These are phyloP conservation scores for Ogataea trehalophila DNA, from an alignment of 805 yeast genomes.

Conservation along the genomic window DNA sequence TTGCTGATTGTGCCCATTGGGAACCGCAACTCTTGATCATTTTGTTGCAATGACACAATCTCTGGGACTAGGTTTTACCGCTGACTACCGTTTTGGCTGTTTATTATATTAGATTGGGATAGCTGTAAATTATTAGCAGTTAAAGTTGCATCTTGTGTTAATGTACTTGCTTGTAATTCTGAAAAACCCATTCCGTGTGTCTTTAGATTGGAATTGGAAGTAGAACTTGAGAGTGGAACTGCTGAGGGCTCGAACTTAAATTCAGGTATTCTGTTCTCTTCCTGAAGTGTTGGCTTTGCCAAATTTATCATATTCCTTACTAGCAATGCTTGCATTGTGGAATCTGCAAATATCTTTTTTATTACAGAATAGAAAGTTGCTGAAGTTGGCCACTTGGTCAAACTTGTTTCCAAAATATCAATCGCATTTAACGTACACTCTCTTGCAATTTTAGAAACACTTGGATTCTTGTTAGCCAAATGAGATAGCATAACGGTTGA, in stretches of 20 bases:
- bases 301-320: neutral
- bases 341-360: neutral
- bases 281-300: neutral
- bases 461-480: conserved; percentile 24
- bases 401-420: neutral
- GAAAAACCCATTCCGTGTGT: too few species aligned
- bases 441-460: conserved; percentile 10
- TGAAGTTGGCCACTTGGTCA: neutral
- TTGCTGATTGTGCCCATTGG: too few species aligned
- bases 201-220: too few species aligned
- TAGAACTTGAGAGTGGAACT: too few species aligned
- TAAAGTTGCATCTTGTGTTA: too few species aligned
- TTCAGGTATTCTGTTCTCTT: neutral
- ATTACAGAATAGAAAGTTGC: neutral
- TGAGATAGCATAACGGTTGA: conserved; percentile 62
- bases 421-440: conserved; percentile 1
- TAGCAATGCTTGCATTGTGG: neutral
- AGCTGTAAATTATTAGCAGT: too few species aligned
- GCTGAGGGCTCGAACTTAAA: neutral
- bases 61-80: too few species aligned
- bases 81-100: too few species aligned
- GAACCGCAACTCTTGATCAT: too few species aligned
- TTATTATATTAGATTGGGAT: too few species aligned
- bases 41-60: too few species aligned
- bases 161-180: too few species aligned